Base-by-base conservation (phyloP, 805 yeast species). In the Ogataea zsoltii region DNA sequence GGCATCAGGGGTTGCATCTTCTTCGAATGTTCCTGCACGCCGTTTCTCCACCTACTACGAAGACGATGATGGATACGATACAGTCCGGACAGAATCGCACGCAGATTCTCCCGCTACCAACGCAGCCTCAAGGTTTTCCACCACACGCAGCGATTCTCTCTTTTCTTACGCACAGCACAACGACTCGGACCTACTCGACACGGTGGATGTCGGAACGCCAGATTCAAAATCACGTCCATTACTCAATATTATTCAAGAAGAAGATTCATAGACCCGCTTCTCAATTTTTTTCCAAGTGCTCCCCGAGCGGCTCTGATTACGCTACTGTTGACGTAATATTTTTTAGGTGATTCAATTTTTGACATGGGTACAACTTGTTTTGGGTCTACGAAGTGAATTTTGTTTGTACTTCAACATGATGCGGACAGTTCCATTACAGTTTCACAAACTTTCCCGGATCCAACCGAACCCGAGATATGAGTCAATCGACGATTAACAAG, bases 31-130 rank as follows among this genome's bases (percentile, higher is more conserved):
- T 15, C 40, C 40, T 16, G 16, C 23, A 12, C 40, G 54, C 38
- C 45, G 49, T 1, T 39, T 44, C 29, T 39, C 47, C 2, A 48
- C 48, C 7, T 56, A 42, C 41, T 56, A 56, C 38, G 58, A 56
- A 21, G 60, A 56, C 30, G 60, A 54, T 29, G 60, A 56, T 29
- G 60, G 58, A 5, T 56, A 56, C 37, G 53, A 45, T 21, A 42
- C 56, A 2, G 37, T 52, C 3, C 44, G 53, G 23, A 23, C 48
- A 4, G 53, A 44, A 11, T 44, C 54, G 11, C 43, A 42, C 13
- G 42, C 41, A 25, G 30, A 39, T 6, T 29, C 54, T 9, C 48
- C 45, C 13, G 40, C 39, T 3, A 37, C 49, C 21, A 42, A 35
- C 33, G 11, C 33, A 13, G 37, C 49, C 13, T 49, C 53, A 9